A percentile compares a stretch with the other conserved stretches of the same genome.
phyloP scores from a whole-genome alignment of 805 yeast species.

The Wilhelminamyces savonicus region DNA sequence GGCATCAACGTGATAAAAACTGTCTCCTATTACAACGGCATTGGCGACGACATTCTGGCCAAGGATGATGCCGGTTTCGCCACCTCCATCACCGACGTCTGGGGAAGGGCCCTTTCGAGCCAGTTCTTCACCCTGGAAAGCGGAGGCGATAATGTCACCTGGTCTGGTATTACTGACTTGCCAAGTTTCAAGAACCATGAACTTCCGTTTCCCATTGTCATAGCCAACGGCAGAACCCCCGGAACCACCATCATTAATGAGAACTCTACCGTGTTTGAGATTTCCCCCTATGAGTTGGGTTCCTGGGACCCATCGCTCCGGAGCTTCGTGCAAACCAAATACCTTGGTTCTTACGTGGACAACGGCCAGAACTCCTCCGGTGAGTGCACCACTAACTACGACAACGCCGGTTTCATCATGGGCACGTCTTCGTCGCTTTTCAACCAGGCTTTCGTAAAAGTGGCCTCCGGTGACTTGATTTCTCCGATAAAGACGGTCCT shows the following conservation, averaged over 20 bases:
- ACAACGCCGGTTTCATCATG: slow-evolving; percentile 35
- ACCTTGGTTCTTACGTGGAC: slow-evolving; percentile 21
- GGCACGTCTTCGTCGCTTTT: slow-evolving; percentile 36
- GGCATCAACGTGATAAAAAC: slow-evolving; percentile 54
- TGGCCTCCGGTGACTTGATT: slow-evolving; percentile 16
- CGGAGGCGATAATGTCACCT: slow-evolving; percentile 10
- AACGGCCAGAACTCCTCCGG: slow-evolving; percentile 12
- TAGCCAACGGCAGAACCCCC: slow-evolving; percentile 55
- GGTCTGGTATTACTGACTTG: slow-evolving; percentile 27
- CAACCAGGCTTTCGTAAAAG: slow-evolving; percentile 24
- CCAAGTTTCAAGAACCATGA: slow-evolving; percentile 25
- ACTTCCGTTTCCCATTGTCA: slow-evolving; percentile 36
- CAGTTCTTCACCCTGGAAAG: slow-evolving; percentile 9
- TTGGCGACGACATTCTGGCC: slow-evolving; percentile 6
- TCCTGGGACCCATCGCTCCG: slow-evolving; percentile 36
- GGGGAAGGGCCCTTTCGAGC: slow-evolving; percentile 12
- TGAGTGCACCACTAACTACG: slow-evolving; percentile 23
- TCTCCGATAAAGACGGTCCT: slow-evolving; percentile 18
- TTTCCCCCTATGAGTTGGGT: slow-evolving; percentile 35
- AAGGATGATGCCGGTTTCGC: slow-evolving; percentile 8
- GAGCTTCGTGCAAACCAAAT: slow-evolving; percentile 23
- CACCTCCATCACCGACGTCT: slow-evolving; percentile 10
- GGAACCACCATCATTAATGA: slow-evolving; percentile 46
- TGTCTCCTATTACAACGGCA: slow-evolving; percentile 11
- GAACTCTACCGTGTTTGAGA: slow-evolving; percentile 58